A percentile compares a stretch with the other conserved stretches of the same genome.
phyloP scores from a whole-genome alignment of 495 filamentous ascomycete genomes.

The Barbatosphaeria neglecta region DNA sequence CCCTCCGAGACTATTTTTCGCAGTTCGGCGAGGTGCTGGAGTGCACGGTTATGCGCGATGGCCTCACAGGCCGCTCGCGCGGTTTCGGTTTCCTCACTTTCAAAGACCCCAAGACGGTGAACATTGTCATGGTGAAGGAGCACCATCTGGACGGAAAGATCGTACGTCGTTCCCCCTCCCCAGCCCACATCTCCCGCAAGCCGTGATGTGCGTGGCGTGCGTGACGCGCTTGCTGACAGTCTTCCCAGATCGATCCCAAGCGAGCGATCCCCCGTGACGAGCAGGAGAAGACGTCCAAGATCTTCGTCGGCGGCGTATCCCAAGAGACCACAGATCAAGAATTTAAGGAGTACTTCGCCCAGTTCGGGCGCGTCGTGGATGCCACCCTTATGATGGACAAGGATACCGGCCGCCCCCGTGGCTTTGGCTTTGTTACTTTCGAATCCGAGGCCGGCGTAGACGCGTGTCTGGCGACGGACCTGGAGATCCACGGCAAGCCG shows the following conservation, averaged over 20 bases:
- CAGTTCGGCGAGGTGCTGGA: conserved; percentile 95
- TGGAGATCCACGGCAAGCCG: conserved; percentile 86
- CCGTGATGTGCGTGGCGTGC: no score
- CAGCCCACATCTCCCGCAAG: no score
- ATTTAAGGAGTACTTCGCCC: conserved; percentile 91
- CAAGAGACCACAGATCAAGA: conserved; percentile 93
- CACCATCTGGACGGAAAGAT: conserved; percentile 97
- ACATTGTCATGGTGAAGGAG: conserved; percentile 99
- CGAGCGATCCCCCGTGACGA: conserved; percentile 95
- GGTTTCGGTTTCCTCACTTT: conserved; percentile 98
- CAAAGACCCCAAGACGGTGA: conserved; percentile 92
- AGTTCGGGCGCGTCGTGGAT: conserved; percentile 92
- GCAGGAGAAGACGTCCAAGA: conserved; percentile 95
- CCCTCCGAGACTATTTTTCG: conserved; percentile 95
- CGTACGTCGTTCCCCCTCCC: conserved; percentile 42
- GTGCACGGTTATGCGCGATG: conserved; percentile 97
- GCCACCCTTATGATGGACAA: conserved; percentile 99
- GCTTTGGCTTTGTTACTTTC: conserved; percentile 98
- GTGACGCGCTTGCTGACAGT: no score
- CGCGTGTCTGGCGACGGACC: conserved; percentile 61
- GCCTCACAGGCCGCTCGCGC: conserved; percentile 81
- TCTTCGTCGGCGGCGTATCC: conserved; percentile 95
- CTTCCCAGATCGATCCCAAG: conserved; percentile 92
- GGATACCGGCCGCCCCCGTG: conserved; percentile 87
- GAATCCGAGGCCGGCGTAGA: conserved; percentile 94